Evolutionary conservation across 2,329 filamentous ascomycete species (phyloP).

Genomic region (Zymoseptoria crescenta): DNA sequence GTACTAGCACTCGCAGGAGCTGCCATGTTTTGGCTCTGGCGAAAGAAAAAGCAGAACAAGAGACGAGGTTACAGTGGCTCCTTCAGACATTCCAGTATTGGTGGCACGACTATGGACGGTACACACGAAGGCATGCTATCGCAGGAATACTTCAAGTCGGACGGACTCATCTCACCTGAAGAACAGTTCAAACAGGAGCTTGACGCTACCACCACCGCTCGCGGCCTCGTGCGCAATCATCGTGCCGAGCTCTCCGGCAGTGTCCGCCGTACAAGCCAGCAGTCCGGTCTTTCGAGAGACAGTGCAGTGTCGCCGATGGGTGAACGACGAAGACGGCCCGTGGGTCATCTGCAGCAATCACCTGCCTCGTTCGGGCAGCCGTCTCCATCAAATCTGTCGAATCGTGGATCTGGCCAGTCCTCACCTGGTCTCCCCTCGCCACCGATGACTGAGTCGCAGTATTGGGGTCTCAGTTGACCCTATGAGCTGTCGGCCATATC

Average conservation of each 20-base stretch:
- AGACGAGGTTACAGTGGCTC: conserved; percentile 1
- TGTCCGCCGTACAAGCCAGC: conserved; percentile 7
- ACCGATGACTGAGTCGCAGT: neutral
- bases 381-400: neutral
- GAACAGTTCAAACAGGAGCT: conserved; percentile 13
- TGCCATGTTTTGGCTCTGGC: conserved; percentile 7
- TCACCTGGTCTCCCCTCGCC: neutral
- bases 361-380: neutral
- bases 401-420: neutral
- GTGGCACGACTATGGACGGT: conserved; percentile 12
- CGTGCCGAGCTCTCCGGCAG: conserved; percentile 9
- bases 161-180: neutral
- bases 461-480: neutral
- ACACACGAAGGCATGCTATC: neutral
- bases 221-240: conserved; percentile 3
- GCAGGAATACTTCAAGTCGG: conserved; percentile 9
- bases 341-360: neutral
- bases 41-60: conserved; percentile 4
- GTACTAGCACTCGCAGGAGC: conserved; percentile 2
- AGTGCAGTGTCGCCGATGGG: conserved; percentile 11
- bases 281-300: conserved; percentile 9
- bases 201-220: conserved; percentile 9
- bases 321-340: neutral
- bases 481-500: neutral
- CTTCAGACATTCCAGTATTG: conserved; percentile 6